Percentiles rank a stretch among this genome's conserved stretches.
phyloP scores from a whole-genome alignment of 2,329 filamentous ascomycete species.

The Apiospora hydei region DNA sequence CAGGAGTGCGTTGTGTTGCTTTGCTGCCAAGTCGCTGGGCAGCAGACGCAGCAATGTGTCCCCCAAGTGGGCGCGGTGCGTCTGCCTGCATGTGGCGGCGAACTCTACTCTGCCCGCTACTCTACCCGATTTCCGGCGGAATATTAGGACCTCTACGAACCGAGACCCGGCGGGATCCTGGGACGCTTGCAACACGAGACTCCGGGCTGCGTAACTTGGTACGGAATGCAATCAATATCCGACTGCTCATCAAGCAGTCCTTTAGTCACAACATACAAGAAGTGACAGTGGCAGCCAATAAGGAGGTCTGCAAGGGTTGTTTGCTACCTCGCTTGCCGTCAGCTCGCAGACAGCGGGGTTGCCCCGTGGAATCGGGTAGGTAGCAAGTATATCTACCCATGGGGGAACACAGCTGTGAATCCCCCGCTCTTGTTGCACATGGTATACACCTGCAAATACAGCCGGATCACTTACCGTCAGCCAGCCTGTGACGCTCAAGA shows the following conservation, averaged over 20 bases:
- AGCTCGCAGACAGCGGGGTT: constrained; percentile 5
- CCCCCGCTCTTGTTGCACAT: background rate
- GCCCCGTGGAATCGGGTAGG: background rate
- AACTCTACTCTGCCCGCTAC: background rate
- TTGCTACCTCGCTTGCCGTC: background rate
- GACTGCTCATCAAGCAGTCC: background rate
- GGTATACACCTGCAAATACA: background rate
- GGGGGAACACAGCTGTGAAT: background rate
- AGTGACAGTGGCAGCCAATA: background rate
- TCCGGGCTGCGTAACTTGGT: constrained; percentile 1
- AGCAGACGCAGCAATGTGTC: background rate
- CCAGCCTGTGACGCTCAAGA: background rate
- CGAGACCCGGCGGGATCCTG: background rate
- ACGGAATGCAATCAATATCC: background rate
- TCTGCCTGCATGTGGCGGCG: background rate
- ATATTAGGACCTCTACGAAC: background rate
- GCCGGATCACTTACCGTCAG: background rate
- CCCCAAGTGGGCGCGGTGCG: background rate
- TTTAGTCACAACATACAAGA: background rate
- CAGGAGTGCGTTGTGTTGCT: too few relatives aligned
- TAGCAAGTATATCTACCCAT: background rate
- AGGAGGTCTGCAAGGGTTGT: background rate
- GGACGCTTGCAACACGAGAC: background rate
- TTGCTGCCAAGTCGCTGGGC: background rate
- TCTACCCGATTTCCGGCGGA: background rate